Evolutionary conservation across 129 eudicot species (phyloP), one percentile per base, ranked within the genome.

Genomic region (Chrysanthemum seticuspe): DNA sequence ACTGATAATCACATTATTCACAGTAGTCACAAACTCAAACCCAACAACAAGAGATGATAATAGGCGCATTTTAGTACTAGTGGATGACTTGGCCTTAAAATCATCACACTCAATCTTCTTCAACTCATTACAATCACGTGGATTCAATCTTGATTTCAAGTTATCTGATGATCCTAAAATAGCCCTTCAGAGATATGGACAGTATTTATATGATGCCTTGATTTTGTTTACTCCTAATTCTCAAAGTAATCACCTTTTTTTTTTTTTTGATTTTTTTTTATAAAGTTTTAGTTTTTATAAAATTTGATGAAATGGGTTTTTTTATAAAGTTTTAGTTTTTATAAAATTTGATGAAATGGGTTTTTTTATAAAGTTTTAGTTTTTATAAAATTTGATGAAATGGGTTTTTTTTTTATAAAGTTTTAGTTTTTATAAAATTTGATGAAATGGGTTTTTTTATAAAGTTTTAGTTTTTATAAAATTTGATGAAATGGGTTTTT

Each of bases 21-120:
- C 66, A 55, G 25, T 71, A 6, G 73, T 79, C 62, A 60, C 83
- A 14, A 66, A 70, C 78, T 81, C 98, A 9, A 81, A 75, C 36
- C 98, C 98, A 57, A 83, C 98, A 57, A 83, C 85, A 13, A 23
- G 25, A 23, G 25, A 23, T 23, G 1, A 23, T 23, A 86, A 83
- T 83, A 95, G 96, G 48, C 91, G 82, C 75, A 84, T 92, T 73
- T 80, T 92, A 48, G 95, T 92, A 8, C 55, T 92, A 61, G 82
- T 92, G 44, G 98, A 92, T 77, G 96, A 89, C 66, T 74, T 84
- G 18, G 85, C 96, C 56, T 74, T 89, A 68, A 83, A 79, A 68
- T 89, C 98, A 2, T 92, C 98, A 10, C 96, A 92, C 80, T 89
- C 98, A 31, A 77, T 85, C 77, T 92, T 80, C 90, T 92, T 92